phyloP scores from a whole-genome alignment of 2,329 filamentous ascomycete genomes.

The Aspergillus chevalieri region DNA sequence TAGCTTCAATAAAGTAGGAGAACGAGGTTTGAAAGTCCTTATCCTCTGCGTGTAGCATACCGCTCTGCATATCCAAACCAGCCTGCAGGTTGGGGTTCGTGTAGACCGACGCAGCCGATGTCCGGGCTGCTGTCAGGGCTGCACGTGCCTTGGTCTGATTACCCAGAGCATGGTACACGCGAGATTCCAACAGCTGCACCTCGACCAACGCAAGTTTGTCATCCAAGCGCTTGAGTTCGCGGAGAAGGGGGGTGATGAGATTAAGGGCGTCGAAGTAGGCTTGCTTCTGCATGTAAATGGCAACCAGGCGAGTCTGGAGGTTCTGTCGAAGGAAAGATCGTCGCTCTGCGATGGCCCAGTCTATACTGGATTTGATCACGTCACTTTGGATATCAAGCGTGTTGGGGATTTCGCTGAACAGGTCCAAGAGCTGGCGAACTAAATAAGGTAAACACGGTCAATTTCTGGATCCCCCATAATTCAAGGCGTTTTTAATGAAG shows the following conservation, averaged over 20 bases:
- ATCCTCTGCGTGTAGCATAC: slow-evolving; percentile 97
- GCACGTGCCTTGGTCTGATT: slow-evolving; percentile 95
- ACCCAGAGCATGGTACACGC: slow-evolving; percentile 93
- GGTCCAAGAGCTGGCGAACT: slow-evolving; percentile 95
- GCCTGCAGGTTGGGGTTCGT: slow-evolving; percentile 92
- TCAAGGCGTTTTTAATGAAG: not conserved
- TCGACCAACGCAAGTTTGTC: slow-evolving; percentile 98
- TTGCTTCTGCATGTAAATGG: slow-evolving; percentile 93
- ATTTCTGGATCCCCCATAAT: not conserved
- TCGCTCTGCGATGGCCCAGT: slow-evolving; percentile 93
- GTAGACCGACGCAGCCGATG: slow-evolving; percentile 93
- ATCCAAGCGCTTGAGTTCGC: slow-evolving; percentile 94
- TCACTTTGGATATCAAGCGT: slow-evolving; percentile 89
- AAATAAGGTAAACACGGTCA: slow-evolving; percentile 4
- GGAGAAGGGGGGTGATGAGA: slow-evolving; percentile 91
- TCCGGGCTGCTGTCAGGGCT: slow-evolving; percentile 87
- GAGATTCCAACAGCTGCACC: slow-evolving; percentile 92
- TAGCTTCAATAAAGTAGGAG: slow-evolving; percentile 98
- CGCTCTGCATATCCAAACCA: slow-evolving; percentile 97
- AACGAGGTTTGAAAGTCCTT: slow-evolving; percentile 98
- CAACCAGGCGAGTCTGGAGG: slow-evolving; percentile 90
- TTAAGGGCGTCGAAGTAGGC: slow-evolving; percentile 95
- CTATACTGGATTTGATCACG: slow-evolving; percentile 98
- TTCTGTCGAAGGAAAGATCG: slow-evolving; percentile 96
- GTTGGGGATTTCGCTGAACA: slow-evolving; percentile 89